These are phyloP conservation scores for Cicer bijugum DNA, from an alignment of 306 rosid genomes.

Conservation along the genomic window DNA sequence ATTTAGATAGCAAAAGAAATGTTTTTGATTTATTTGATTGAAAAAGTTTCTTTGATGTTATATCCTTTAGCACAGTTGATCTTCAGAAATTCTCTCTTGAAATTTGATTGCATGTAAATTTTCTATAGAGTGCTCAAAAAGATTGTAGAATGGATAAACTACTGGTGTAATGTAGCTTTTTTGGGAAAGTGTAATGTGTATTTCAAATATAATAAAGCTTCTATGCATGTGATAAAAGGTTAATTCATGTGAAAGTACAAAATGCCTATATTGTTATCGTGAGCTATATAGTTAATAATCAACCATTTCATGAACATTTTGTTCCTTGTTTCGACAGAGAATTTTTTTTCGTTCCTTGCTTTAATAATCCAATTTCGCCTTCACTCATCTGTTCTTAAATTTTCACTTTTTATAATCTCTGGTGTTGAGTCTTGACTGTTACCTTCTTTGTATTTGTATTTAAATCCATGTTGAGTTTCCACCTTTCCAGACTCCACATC, in stretches of 20 bases:
- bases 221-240: conserved; percentile 6
- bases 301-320: conserved; percentile 10
- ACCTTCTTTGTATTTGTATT: conserved; percentile 15
- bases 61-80: conserved; percentile 1
- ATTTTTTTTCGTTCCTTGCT: background rate
- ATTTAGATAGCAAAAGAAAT: conserved; percentile 16
- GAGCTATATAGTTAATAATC: background rate
- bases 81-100: background rate
- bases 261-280: background rate
- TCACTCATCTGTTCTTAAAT: conserved; percentile 16
- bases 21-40: conserved; percentile 11
- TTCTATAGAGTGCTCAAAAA: conserved; percentile 10
- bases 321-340: background rate
- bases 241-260: conserved; percentile 28
- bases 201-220: background rate
- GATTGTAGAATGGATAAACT: conserved; percentile 3
- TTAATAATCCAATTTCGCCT: conserved; percentile 18
- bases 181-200: background rate
- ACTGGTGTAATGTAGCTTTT: conserved; percentile 3
- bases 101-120: conserved; percentile 13
- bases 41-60: background rate
- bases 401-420: background rate
- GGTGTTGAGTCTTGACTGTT: background rate
- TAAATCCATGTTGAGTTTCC: conserved; percentile 30
- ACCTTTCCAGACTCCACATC: conserved; percentile 23